Conservation (phyloP, 768 basidiomycete species). For the Podaxis sp. region DNA sequence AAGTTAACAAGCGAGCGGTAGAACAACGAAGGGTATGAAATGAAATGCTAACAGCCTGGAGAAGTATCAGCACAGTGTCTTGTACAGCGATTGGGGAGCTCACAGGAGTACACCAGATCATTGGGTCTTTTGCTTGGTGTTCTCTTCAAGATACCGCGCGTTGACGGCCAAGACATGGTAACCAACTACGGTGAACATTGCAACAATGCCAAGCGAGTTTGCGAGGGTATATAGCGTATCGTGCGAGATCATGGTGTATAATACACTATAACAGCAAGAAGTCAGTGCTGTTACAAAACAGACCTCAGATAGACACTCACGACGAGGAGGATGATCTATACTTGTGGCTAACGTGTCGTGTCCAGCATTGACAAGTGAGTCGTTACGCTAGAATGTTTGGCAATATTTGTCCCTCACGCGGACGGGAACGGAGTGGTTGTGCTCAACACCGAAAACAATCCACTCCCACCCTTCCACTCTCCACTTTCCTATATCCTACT, state of each 20-base stretch:
- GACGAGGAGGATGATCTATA: slow-evolving; percentile 8
- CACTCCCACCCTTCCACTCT: slow-evolving; percentile 19
- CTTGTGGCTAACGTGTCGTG: slow-evolving; percentile 9
- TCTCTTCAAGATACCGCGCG: slow-evolving; percentile 39
- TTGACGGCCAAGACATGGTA: slow-evolving; percentile 94
- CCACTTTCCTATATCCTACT: slow-evolving; percentile 17
- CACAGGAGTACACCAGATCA: not conserved
- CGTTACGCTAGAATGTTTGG: slow-evolving; percentile 26
- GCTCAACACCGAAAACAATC: slow-evolving; percentile 16
- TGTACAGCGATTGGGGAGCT: not conserved
- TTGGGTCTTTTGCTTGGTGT: slow-evolving; percentile 20
- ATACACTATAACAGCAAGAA: slow-evolving; percentile 6
- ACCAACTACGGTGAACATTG: slow-evolving; percentile 84
- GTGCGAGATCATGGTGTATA: slow-evolving; percentile 70
- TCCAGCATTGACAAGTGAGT: not conserved
- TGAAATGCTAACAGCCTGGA: not conserved
- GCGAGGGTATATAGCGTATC: slow-evolving; percentile 79
- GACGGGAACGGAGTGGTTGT: slow-evolving; percentile 34
- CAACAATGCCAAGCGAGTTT: slow-evolving; percentile 78
- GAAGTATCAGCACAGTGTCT: not conserved
- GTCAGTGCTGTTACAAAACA: not conserved
- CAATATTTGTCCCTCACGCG: slow-evolving; percentile 28
- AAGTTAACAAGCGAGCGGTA: not conserved
- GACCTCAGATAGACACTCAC: not conserved
- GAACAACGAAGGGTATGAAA: not conserved